Conservation (phyloP, 805 yeast species). For the Kurtzmaniella cleridarum region DNA sequence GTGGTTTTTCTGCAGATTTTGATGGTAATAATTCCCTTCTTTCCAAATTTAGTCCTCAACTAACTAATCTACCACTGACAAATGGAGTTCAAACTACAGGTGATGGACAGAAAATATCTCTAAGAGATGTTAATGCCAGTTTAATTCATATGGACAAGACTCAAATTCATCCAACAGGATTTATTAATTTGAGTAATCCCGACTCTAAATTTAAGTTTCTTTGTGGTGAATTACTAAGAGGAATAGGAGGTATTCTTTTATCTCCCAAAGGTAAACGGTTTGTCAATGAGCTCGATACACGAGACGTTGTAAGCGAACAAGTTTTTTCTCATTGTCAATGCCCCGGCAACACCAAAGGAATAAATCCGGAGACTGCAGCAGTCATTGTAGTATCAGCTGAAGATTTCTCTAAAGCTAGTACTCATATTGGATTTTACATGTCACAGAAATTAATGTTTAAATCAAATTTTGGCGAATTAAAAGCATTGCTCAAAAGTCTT, state of each 20-base stretch:
- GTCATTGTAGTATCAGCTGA: constrained; percentile 34
- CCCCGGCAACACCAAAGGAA: constrained; percentile 5
- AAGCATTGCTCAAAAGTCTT: constrained; percentile 7
- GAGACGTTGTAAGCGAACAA: constrained; percentile 47
- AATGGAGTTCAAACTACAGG: constrained; percentile 55
- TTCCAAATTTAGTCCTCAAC: constrained; percentile 41
- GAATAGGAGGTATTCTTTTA: constrained; percentile 52
- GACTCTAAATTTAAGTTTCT: constrained; percentile 45
- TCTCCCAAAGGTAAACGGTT: constrained; percentile 47
- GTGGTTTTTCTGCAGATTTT: constrained; percentile 48
- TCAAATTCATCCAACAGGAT: constrained; percentile 63
- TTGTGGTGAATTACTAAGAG: constrained; percentile 58
- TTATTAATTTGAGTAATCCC: constrained; percentile 34
- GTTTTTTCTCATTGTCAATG: constrained; percentile 25
- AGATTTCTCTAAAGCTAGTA: constrained; percentile 40
- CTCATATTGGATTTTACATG: constrained; percentile 48
- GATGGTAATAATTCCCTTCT: constrained; percentile 29
- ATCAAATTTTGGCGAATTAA: constrained; percentile 18
- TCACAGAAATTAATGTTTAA: constrained; percentile 20
- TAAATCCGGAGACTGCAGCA: constrained; percentile 11
- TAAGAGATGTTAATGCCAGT: constrained; percentile 38
- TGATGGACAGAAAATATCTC: constrained; percentile 51
- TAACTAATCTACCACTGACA: constrained; percentile 45
- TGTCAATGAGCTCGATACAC: constrained; percentile 47
- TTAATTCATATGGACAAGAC: constrained; percentile 54